These are phyloP conservation scores for Fusarium pseudograminearum DNA, from an alignment of 2,329 filamentous ascomycete genomes.

Conservation along the genomic window DNA sequence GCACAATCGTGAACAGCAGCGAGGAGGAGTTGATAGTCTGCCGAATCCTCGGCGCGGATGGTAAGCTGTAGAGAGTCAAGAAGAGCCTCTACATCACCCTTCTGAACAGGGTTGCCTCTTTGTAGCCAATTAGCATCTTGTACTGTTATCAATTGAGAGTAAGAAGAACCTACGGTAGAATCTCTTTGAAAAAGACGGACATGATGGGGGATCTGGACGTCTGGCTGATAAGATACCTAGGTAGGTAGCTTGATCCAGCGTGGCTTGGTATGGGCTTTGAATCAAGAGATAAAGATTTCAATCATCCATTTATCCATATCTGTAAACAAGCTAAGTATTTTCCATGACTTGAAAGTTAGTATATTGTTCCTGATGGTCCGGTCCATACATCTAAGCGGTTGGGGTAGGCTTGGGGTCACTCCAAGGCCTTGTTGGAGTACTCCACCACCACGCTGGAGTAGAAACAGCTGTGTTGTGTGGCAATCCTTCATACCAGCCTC, in stretches of 20 bases:
- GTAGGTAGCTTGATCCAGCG: not conserved
- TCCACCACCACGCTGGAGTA: not conserved
- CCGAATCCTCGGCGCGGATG: conserved; percentile 53
- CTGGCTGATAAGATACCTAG: not conserved
- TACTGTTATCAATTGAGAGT: no score
- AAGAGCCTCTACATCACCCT: conserved; percentile 54
- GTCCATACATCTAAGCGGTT: not conserved
- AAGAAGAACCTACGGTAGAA: conserved; percentile 46
- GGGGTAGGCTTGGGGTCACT: conserved; percentile 8
- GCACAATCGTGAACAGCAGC: conserved; percentile 65
- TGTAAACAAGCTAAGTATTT: not conserved
- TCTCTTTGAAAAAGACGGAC: conserved; percentile 57
- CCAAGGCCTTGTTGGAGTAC: conserved; percentile 21
- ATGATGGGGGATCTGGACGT: conserved; percentile 36
- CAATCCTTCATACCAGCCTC: not conserved
- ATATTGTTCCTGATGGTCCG: not conserved
- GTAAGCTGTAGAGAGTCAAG: conserved; percentile 54
- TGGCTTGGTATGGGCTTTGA: not conserved
- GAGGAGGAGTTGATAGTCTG: conserved; percentile 61
- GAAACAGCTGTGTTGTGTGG: not conserved
- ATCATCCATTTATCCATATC: not conserved
- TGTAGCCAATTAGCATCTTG: not conserved
- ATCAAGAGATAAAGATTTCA: not conserved
- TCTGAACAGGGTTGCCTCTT: conserved; percentile 56
- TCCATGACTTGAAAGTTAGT: not conserved